A percentile compares a stretch with the other conserved stretches of the same genome.
phyloP scores from a whole-genome alignment of 768 basidiomycete genomes.

The Royoungia palumana region DNA sequence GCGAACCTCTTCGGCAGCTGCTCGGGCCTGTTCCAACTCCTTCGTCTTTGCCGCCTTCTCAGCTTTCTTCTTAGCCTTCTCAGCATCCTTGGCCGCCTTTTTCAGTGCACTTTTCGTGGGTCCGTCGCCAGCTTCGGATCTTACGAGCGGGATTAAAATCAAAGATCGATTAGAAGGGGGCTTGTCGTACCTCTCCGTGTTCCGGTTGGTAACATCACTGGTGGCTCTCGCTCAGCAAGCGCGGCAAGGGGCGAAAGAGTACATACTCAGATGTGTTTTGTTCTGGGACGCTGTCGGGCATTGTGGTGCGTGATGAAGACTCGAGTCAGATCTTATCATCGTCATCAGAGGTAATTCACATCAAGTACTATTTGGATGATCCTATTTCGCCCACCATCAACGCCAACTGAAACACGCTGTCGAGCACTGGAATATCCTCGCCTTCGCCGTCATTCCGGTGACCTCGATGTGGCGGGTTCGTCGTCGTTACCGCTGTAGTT shows the following conservation, averaged over 20 bases:
- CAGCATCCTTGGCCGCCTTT: conserved; percentile 85
- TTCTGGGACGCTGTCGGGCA: conserved; percentile 10
- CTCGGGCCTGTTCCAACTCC: conserved; percentile 69
- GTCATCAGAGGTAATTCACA: not conserved
- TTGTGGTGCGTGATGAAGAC: conserved; percentile 6
- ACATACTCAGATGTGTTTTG: conserved; percentile 7
- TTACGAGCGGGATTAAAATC: conserved; percentile 7
- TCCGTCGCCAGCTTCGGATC: conserved; percentile 36
- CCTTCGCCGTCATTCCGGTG: not conserved
- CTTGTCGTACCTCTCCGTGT: conserved; percentile 9
- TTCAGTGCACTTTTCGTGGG: conserved; percentile 89
- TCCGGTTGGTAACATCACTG: conserved; percentile 11
- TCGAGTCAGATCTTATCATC: conserved; percentile 16
- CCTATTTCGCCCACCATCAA: conserved; percentile 6
- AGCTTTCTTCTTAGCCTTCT: conserved; percentile 86
- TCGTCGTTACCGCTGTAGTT: no score
- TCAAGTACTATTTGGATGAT: not conserved
- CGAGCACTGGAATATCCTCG: not conserved
- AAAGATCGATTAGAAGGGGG: not conserved
- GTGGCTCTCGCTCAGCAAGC: not conserved
- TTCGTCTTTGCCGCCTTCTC: conserved; percentile 80
- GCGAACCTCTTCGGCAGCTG: conserved; percentile 54
- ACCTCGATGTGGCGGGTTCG: not conserved
- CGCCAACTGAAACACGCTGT: no score
- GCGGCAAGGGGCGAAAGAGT: not conserved